These are phyloP conservation scores for Sporothrix mexicana DNA, from an alignment of 2,329 filamentous ascomycete species.

Conservation along the genomic window DNA sequence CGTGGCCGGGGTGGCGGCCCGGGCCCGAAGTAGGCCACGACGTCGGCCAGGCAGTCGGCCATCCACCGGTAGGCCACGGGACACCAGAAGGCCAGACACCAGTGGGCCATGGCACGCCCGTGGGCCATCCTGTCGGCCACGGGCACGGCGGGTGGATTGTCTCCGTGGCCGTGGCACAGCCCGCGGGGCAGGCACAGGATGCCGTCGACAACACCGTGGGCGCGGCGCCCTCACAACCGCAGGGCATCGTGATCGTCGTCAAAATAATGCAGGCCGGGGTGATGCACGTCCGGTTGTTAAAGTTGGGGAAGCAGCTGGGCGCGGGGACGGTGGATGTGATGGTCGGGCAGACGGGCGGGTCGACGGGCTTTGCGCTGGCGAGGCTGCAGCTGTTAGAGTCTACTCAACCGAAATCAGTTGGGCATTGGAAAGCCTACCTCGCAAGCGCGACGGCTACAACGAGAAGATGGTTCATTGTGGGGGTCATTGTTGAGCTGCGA, in stretches of 20 bases:
- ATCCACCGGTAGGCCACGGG: not conserved
- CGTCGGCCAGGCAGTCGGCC: not conserved
- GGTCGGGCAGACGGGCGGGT: constrained; percentile 24
- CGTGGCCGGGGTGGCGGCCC: not conserved
- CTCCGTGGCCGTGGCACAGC: constrained; percentile 32
- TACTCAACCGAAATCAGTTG: not conserved
- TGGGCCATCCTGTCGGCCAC: not conserved
- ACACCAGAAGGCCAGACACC: not conserved
- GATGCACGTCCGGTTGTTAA: constrained; percentile 4
- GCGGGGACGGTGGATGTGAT: constrained; percentile 22
- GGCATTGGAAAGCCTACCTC: not conserved
- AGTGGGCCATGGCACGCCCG: not conserved
- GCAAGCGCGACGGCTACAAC: constrained; percentile 5
- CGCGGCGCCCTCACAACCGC: constrained; percentile 26
- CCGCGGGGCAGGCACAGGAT: constrained; percentile 32
- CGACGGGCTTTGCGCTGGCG: constrained; percentile 18
- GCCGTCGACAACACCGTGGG: constrained; percentile 28
- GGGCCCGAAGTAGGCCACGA: not conserved
- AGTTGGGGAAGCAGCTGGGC: constrained; percentile 21
- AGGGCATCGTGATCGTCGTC: constrained; percentile 27
- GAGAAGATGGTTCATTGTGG: constrained; percentile 15
- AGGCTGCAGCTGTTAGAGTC: not conserved
- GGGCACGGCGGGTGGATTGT: constrained; percentile 31
- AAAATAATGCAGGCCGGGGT: constrained; percentile 18
- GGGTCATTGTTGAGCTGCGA: not conserved